A percentile compares a stretch with the other conserved stretches of the same genome.
Evolutionary conservation across 768 basidiomycete genomes (phyloP).

Genomic region (Termitomyces sp.): DNA sequence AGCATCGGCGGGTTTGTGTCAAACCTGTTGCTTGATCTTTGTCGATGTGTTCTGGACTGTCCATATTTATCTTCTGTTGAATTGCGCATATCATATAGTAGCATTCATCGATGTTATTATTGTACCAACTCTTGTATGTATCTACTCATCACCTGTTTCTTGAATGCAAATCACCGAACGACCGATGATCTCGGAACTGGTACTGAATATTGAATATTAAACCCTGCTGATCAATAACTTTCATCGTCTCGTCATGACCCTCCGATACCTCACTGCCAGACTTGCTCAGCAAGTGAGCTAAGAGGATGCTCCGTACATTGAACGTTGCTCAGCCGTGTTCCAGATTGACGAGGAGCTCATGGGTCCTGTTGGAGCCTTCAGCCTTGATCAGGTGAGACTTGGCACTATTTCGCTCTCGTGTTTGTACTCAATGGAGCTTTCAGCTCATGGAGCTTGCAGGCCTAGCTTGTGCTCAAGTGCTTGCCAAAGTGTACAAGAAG

Average conservation of each 20-base stretch:
- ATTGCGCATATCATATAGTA: neutral
- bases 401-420: too few relatives aligned
- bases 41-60: constrained; percentile 4
- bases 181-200: neutral
- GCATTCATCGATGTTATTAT: constrained; percentile 6
- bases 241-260: constrained; percentile 41
- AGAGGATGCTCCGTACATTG: neutral
- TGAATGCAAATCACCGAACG: neutral
- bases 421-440: neutral
- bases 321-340: neutral
- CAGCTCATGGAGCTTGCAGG: constrained; percentile 95
- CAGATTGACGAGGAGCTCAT: constrained; percentile 96
- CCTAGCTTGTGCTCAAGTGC: constrained; percentile 84
- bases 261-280: constrained; percentile 65
- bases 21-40: constrained; percentile 18
- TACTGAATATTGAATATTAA: neutral
- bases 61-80: neutral
- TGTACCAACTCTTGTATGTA: constrained; percentile 4
- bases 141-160: neutral
- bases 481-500: constrained; percentile 71
- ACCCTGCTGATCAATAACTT: neutral
- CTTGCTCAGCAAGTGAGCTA: constrained; percentile 68
- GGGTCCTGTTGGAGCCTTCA: constrained; percentile 84
- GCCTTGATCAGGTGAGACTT: constrained; percentile 77
- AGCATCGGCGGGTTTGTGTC: constrained; percentile 65